phyloP scores from a whole-genome alignment of 495 filamentous ascomycete genomes.

The Hypoxylon rickii region DNA sequence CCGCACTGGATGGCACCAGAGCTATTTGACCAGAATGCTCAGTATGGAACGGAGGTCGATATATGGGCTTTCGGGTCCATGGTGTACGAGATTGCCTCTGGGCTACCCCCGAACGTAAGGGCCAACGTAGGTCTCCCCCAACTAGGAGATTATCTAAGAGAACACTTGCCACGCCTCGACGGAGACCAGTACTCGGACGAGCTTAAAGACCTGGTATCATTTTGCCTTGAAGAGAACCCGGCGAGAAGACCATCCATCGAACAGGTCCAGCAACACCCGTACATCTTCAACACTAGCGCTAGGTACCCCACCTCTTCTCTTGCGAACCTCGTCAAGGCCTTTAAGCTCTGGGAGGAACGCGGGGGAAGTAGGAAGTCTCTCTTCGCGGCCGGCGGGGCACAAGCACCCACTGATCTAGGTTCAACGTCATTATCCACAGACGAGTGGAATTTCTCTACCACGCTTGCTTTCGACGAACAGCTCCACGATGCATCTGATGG shows the following conservation, averaged over 20 bases:
- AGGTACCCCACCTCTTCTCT: slow-evolving; percentile 72
- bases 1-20: slow-evolving; percentile 98
- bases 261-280: slow-evolving; percentile 65
- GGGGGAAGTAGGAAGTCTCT: slow-evolving; percentile 85
- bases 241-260: slow-evolving; percentile 72
- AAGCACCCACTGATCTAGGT: slow-evolving; percentile 52
- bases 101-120: slow-evolving; percentile 72
- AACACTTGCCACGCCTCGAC: slow-evolving; percentile 70
- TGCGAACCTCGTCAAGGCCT: slow-evolving; percentile 75
- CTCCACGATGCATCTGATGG: slow-evolving; percentile 49
- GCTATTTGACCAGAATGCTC: slow-evolving; percentile 62
- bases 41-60: slow-evolving; percentile 76
- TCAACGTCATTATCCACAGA: slow-evolving; percentile 55
- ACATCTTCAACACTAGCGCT: slow-evolving; percentile 63
- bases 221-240: slow-evolving; percentile 77
- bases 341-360: slow-evolving; percentile 81
- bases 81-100: slow-evolving; percentile 88
- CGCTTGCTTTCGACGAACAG: slow-evolving; percentile 76
- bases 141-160: slow-evolving; percentile 66
- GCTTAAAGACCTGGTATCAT: slow-evolving; percentile 77
- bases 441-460: slow-evolving; percentile 93
- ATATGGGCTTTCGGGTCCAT: slow-evolving; percentile 96
- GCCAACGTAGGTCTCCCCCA: slow-evolving; percentile 52
- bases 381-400: slow-evolving; percentile 76
- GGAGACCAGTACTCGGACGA: slow-evolving; percentile 75